Conservation (phyloP, 192 early-diverging fungal genomes). For the Podila horticola region DNA sequence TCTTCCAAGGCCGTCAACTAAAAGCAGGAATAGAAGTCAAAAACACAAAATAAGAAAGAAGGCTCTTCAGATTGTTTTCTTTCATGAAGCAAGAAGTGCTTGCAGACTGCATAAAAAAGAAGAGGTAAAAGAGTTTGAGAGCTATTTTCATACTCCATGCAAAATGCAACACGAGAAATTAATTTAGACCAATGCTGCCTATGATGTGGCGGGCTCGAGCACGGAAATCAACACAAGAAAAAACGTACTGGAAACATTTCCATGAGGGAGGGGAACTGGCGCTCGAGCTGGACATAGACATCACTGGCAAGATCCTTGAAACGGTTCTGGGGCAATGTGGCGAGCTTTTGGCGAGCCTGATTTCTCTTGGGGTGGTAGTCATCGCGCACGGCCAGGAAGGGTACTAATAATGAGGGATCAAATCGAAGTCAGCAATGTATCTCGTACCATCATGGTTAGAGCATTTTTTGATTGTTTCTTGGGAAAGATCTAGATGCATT, state of each 20-base stretch:
- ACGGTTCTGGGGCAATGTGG: conserved; percentile 85
- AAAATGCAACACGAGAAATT: background rate
- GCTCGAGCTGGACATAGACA: conserved; percentile 80
- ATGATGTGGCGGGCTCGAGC: conserved; percentile 5
- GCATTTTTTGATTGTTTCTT: no score
- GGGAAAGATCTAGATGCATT: no score
- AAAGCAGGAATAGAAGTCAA: background rate
- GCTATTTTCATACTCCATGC: background rate
- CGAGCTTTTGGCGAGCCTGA: conserved; percentile 95
- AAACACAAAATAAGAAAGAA: background rate
- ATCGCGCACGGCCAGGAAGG: conserved; percentile 84
- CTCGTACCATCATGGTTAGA: background rate
- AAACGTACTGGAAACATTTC: conserved; percentile 53
- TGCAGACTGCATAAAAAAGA: no score
- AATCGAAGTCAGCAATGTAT: background rate
- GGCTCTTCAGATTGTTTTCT: background rate
- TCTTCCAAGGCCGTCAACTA: conserved; percentile 45
- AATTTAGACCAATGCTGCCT: background rate
- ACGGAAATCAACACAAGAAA: background rate
- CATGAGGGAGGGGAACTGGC: conserved; percentile 65
- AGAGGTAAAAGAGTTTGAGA: background rate
- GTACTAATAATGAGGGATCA: conserved; percentile 57
- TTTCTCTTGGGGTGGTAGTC: conserved; percentile 96
- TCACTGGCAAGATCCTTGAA: conserved; percentile 95
- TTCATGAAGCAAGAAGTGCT: no score